Percentiles rank a stretch among this genome's conserved stretches.
These are phyloP conservation scores for Dictyostelium firmibasis DNA, from an alignment of 78 protist genomes.

Conservation along the genomic window DNA sequence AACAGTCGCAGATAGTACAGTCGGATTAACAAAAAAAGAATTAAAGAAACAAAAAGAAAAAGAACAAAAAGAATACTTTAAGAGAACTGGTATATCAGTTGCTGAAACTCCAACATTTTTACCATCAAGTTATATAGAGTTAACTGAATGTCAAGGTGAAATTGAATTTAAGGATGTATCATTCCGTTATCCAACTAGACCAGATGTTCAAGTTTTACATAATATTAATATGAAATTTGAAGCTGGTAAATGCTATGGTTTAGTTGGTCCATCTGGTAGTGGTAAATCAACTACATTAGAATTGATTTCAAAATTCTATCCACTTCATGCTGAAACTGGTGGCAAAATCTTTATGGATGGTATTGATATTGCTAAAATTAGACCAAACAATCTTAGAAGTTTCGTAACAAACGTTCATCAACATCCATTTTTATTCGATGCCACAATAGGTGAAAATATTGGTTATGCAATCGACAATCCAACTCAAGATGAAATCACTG, in stretches of 20 bases:
- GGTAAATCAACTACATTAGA: constrained; percentile 89
- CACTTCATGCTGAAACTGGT: constrained; percentile 8
- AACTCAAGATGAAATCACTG: constrained; percentile 49
- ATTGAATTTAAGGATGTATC: constrained; percentile 82
- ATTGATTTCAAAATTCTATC: constrained; percentile 82
- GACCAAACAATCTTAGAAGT: constrained; percentile 64
- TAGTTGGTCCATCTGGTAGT: constrained; percentile 91
- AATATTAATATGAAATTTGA: constrained; percentile 69
- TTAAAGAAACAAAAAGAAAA: constrained; percentile 44
- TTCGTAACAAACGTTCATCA: constrained; percentile 86
- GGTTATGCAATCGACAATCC: constrained; percentile 73
- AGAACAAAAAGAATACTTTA: background rate
- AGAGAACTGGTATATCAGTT: constrained; percentile 45
- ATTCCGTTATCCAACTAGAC: constrained; percentile 87
- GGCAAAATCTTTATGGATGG: constrained; percentile 87
- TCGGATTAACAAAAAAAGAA: background rate
- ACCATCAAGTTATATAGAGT: constrained; percentile 17
- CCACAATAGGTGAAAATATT: constrained; percentile 73
- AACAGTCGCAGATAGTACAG: background rate
- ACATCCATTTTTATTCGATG: constrained; percentile 88
- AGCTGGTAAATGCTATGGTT: constrained; percentile 87
- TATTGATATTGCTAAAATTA: constrained; percentile 40
- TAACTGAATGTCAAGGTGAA: constrained; percentile 27
- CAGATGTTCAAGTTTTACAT: constrained; percentile 73
- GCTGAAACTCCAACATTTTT: background rate